phyloP scores from a whole-genome alignment of 2,329 filamentous ascomycete genomes.

The Botrytis elliptica region DNA sequence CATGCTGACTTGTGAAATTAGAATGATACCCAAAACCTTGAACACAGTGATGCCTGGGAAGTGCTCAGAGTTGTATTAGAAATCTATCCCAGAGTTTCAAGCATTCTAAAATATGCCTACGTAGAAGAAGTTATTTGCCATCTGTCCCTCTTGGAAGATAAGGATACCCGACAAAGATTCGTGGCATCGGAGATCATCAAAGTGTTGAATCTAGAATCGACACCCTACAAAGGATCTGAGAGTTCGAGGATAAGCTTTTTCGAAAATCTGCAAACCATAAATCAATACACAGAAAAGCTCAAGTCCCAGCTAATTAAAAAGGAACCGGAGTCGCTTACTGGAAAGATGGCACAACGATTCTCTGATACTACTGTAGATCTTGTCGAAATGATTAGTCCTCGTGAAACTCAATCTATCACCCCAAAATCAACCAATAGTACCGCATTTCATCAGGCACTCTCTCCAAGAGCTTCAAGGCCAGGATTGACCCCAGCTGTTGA shows the following conservation, averaged over 20 bases:
- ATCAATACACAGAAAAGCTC: neutral
- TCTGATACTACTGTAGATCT: neutral
- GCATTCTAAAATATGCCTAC: neutral
- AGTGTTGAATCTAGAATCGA: neutral
- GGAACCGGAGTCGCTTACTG: neutral
- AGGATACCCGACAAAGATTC: neutral
- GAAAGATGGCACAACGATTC: neutral
- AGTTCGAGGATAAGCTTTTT: neutral
- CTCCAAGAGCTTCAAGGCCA: no score
- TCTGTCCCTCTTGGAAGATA: neutral
- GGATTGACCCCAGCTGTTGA: no score
- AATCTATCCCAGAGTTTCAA: neutral
- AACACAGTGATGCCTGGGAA: neutral
- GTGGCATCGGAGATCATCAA: neutral
- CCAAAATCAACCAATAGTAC: no score
- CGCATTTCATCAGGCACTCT: no score
- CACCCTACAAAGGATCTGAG: neutral
- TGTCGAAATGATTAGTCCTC: no score
- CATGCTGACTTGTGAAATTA: neutral
- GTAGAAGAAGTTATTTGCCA: conserved; percentile 2
- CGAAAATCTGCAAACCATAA: neutral
- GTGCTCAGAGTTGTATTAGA: neutral
- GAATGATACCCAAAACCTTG: neutral
- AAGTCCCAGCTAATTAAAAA: neutral
- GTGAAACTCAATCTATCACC: no score